Conservation (phyloP, 1,139 yeast species). For the Suhomyces ambrosiae region DNA sequence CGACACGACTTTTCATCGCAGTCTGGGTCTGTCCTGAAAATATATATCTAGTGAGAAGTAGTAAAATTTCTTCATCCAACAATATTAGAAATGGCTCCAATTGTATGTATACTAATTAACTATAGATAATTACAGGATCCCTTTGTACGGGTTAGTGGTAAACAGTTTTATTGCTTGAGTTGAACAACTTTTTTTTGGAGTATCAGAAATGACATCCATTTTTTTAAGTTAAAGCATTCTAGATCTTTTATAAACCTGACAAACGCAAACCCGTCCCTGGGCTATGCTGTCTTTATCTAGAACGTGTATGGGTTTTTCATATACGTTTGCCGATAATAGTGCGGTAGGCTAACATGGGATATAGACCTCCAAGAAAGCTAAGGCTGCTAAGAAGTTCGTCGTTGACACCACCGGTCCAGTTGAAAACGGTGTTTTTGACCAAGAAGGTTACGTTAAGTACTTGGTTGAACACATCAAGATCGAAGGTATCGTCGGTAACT, state of each 20-base stretch:
- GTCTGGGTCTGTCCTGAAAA: slow-evolving; percentile 2
- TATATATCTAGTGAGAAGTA: background rate
- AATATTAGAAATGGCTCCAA: slow-evolving; percentile 75
- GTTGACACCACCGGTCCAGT: slow-evolving; percentile 98
- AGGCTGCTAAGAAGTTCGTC: slow-evolving; percentile 84
- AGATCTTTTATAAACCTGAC: slow-evolving; percentile 15
- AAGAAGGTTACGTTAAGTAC: slow-evolving; percentile 96
- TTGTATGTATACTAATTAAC: slow-evolving; percentile 58
- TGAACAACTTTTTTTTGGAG: slow-evolving; percentile 11
- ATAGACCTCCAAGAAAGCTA: slow-evolving; percentile 79
- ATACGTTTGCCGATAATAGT: slow-evolving; percentile 40
- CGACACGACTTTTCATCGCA: slow-evolving; percentile 8
- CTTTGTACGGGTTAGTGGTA: slow-evolving; percentile 36
- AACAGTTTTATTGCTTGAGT: slow-evolving; percentile 13
- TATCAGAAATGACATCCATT: slow-evolving; percentile 9
- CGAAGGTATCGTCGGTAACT: slow-evolving; percentile 94
- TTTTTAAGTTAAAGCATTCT: slow-evolving; percentile 14
- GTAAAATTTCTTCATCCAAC: slow-evolving; percentile 14
- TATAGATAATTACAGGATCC: slow-evolving; percentile 22
- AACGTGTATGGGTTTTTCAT: slow-evolving; percentile 16
- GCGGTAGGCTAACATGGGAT: slow-evolving; percentile 61
- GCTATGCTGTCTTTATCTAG: slow-evolving; percentile 58
- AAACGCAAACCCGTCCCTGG: slow-evolving; percentile 46
- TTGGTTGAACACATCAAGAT: slow-evolving; percentile 99
- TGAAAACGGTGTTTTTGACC: slow-evolving; percentile 97